Conservation (phyloP, 163 green algal species). For the Trebouxia gelatinosa region DNA sequence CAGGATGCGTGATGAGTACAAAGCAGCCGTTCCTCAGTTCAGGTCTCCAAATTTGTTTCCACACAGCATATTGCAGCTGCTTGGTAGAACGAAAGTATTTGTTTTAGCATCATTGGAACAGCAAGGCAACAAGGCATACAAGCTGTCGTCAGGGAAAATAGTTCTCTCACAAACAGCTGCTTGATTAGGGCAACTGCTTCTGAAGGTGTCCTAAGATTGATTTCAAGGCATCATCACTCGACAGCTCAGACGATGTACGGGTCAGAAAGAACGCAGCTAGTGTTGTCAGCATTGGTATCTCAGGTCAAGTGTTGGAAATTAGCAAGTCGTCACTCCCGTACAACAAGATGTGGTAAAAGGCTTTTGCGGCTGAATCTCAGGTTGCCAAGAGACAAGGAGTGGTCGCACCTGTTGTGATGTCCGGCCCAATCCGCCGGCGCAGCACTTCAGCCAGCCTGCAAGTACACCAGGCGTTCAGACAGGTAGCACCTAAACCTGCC, state of each 20-base stretch:
- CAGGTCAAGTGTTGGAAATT: slow-evolving; percentile 27
- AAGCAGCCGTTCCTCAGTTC: slow-evolving; percentile 32
- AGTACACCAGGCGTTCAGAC: no score
- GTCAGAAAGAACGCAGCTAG: slow-evolving; percentile 43
- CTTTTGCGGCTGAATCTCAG: no score
- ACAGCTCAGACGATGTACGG: background rate
- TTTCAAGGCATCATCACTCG: slow-evolving; percentile 36
- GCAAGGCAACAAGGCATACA: background rate
- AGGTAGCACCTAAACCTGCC: no score
- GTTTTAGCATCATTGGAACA: slow-evolving; percentile 22
- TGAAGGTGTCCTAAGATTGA: slow-evolving; percentile 43
- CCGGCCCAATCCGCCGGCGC: no score
- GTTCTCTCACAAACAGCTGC: slow-evolving; percentile 23
- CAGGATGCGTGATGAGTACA: background rate
- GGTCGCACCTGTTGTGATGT: no score
- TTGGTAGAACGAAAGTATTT: slow-evolving; percentile 45
- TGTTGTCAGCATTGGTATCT: slow-evolving; percentile 25
- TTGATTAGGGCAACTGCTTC: slow-evolving; percentile 13
- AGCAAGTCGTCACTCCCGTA: slow-evolving; percentile 22
- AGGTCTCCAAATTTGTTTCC: slow-evolving; percentile 39
- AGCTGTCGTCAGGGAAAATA: background rate
- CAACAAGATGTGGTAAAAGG: no score
- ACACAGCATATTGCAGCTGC: slow-evolving; percentile 23
- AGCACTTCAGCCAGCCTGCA: no score
- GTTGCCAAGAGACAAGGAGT: no score